Evolutionary conservation across 2,329 filamentous ascomycete genomes (phyloP).

Genomic region (Periconia sp.): DNA sequence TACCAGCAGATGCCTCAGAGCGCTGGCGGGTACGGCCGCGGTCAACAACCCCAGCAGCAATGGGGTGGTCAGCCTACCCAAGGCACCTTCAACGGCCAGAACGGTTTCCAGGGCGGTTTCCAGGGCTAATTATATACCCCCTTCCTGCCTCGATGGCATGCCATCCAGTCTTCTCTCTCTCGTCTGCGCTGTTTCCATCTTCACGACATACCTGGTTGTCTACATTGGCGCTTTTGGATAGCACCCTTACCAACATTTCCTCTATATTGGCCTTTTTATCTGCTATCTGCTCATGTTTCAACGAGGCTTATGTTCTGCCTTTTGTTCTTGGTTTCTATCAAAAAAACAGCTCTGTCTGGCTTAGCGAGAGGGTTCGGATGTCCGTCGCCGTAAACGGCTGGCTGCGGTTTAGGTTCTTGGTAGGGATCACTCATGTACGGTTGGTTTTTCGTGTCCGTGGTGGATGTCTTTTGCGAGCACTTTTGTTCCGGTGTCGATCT

Average conservation of each 20-base stretch:
- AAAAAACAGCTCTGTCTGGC: conserved; percentile 25
- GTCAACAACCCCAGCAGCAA: conserved; percentile 57
- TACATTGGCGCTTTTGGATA: conserved; percentile 42
- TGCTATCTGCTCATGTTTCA: conserved; percentile 35
- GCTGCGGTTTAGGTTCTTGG: conserved; percentile 11
- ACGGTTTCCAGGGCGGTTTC: conserved; percentile 60
- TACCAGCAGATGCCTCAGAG: conserved; percentile 60
- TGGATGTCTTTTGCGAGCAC: conserved; percentile 21
- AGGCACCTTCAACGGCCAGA: conserved; percentile 49
- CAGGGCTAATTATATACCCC: conserved; percentile 51
- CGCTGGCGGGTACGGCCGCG: conserved; percentile 82
- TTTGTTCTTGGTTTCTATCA: conserved; percentile 24
- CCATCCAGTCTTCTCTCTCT: conserved; percentile 20
- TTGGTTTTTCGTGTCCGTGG: conserved; percentile 18
- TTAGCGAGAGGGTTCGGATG: conserved; percentile 17
- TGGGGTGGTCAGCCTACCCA: conserved; percentile 56
- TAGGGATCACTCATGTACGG: conserved; percentile 27
- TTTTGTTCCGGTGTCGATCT: conserved; percentile 18
- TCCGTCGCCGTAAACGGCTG: conserved; percentile 12
- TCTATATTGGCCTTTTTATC: conserved; percentile 32
- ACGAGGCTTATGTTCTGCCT: conserved; percentile 26
- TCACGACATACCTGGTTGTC: conserved; percentile 38
- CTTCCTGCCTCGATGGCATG: conserved; percentile 1
- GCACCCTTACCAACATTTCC: conserved; percentile 15
- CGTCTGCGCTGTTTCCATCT: conserved; percentile 32